A percentile compares a stretch with the other conserved stretches of the same genome.
These are phyloP conservation scores for Astrephomene gubernaculifera DNA, from an alignment of 139 green algal species.

Conservation along the genomic window DNA sequence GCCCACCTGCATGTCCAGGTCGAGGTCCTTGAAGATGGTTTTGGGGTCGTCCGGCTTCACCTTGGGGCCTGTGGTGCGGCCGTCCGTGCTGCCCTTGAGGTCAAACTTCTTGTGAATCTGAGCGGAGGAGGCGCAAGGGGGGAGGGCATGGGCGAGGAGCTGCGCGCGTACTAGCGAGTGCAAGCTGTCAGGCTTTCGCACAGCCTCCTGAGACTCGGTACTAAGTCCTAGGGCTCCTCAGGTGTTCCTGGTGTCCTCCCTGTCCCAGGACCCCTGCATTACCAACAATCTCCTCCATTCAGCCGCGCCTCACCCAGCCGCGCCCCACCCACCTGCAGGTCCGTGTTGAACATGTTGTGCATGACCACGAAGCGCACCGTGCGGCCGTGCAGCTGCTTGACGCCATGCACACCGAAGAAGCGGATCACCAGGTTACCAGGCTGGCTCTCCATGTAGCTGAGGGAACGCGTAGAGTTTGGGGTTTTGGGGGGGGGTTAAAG, in stretches of 20 bases:
- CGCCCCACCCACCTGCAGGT: conserved; percentile 88
- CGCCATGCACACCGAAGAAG: conserved; percentile 91
- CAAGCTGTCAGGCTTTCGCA: too few species aligned
- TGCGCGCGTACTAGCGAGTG: too few species aligned
- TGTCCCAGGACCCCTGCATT: neutral
- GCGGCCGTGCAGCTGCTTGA: conserved; percentile 81
- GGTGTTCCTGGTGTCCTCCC: too few species aligned
- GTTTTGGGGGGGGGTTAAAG: too few species aligned
- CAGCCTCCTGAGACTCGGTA: too few species aligned
- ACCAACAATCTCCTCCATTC: neutral
- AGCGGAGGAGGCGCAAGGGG: neutral
- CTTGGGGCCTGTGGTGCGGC: conserved; percentile 58
- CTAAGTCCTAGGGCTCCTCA: too few species aligned
- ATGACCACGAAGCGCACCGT: conserved; percentile 98
- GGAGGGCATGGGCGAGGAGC: too few species aligned
- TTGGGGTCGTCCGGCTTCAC: conserved; percentile 49
- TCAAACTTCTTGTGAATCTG: conserved; percentile 47
- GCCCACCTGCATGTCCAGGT: conserved; percentile 74
- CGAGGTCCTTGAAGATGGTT: conserved; percentile 88
- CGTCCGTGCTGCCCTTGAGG: conserved; percentile 71
- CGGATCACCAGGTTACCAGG: conserved; percentile 86
- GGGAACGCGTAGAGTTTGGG: too few species aligned
- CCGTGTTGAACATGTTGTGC: conserved; percentile 94
- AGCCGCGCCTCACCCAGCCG: neutral
- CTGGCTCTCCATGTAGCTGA: conserved; percentile 74